These are phyloP conservation scores for Meyerozyma guilliermondii DNA, from an alignment of 1,139 yeast genomes.

Conservation along the genomic window DNA sequence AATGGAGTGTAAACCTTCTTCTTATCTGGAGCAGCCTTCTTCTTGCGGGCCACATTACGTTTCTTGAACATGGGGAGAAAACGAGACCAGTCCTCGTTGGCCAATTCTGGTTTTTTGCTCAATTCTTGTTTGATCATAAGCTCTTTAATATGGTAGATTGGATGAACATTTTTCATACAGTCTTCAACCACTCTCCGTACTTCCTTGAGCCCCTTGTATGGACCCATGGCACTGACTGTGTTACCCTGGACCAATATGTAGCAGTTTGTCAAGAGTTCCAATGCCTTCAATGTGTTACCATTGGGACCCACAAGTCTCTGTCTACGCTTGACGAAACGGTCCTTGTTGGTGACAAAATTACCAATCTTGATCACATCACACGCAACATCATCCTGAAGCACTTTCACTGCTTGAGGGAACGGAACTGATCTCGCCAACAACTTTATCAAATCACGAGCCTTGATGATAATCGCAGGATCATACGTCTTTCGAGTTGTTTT, in stretches of 20 bases:
- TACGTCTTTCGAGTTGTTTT: slow-evolving; percentile 91
- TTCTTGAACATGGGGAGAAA: slow-evolving; percentile 96
- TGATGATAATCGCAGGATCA: slow-evolving; percentile 91
- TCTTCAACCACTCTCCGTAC: slow-evolving; percentile 94
- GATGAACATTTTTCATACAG: slow-evolving; percentile 94
- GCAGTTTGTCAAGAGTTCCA: slow-evolving; percentile 88
- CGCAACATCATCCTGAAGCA: slow-evolving; percentile 86
- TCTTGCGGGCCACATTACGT: slow-evolving; percentile 91
- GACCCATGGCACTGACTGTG: slow-evolving; percentile 97
- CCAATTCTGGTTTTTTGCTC: slow-evolving; percentile 91
- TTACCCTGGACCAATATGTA: slow-evolving; percentile 95
- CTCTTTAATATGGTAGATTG: slow-evolving; percentile 94
- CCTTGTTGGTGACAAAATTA: slow-evolving; percentile 81
- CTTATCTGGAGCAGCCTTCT: slow-evolving; percentile 49
- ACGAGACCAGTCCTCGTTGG: slow-evolving; percentile 95
- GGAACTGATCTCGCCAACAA: slow-evolving; percentile 95
- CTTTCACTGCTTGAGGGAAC: slow-evolving; percentile 91
- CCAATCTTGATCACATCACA: slow-evolving; percentile 97
- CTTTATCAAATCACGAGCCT: slow-evolving; percentile 92
- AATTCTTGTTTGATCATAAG: slow-evolving; percentile 95
- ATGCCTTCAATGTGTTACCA: slow-evolving; percentile 93
- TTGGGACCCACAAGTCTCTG: slow-evolving; percentile 96
- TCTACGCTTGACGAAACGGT: slow-evolving; percentile 89
- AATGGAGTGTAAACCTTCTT: slow-evolving; percentile 95
- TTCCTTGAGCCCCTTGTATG: slow-evolving; percentile 87